Evolutionary conservation across 257 asterid genomes (phyloP), one percentile per base, ranked within the genome.

Genomic region (Petrea volubilis): DNA sequence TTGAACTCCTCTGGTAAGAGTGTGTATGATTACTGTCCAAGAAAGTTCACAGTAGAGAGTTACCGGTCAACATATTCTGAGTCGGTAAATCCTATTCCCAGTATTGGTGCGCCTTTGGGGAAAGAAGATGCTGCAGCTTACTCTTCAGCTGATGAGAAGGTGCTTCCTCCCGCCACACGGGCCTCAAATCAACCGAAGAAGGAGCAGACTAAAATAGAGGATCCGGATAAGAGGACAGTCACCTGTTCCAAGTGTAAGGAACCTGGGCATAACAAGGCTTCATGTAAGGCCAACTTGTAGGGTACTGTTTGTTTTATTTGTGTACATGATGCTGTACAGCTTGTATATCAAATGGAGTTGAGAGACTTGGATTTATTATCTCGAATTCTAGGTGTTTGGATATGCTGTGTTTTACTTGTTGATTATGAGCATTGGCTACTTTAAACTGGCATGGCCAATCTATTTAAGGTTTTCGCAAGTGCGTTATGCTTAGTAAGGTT

Each of bases 241-340:
- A 87, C 89, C 4, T 93, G 98, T 82, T 84, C 92, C 51, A 84
- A 77, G 77, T 93, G 98, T 76, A 93, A 88, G 83, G 92, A 85
- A 79, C 90, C 90, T 15, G 98, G 97, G 63, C 98, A 93, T 67
- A 93, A 93, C 47, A 90, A 88, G 83, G 88, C 95, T 78, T 86
- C 98, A 18, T 93, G 98, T 78, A 88, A 84, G 83, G 89, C 90
- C 68, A 77, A 51, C 14, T 18, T 65, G 50, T 75, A 74, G 66
- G 36, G 56, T 12, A 2, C 9, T 3, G 5, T 38, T 38, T 6
- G 18, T 36, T 18, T n/a, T n/a, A n/a, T 43, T 58, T 4, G 10
- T 75, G 73, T 75, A 75, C 46, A 71, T 66, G 46, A 38, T 38
- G 43, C 2, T 80, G 84, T 80, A 79, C 64, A 79, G 73, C 38